Percentiles rank a stretch among this genome's conserved stretches.
Evolutionary conservation across 495 filamentous ascomycete species (phyloP).

Genomic region (Hyphodiscus hymeniophilus): DNA sequence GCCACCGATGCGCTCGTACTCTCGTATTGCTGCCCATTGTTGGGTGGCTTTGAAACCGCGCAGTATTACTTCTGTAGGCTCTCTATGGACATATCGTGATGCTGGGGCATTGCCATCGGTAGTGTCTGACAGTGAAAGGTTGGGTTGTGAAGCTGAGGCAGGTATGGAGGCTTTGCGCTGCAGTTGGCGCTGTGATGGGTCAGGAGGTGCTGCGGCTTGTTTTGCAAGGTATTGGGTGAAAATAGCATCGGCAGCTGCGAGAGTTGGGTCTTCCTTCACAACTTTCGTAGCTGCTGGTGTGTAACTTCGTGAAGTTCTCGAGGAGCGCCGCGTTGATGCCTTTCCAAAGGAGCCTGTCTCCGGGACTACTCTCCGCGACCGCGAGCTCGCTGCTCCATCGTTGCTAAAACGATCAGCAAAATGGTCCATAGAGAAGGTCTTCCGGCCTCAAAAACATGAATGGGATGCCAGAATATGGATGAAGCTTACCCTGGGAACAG

Average conservation of each 20-base stretch:
- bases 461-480: neutral
- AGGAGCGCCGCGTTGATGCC: conserved; percentile 40
- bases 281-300: conserved; percentile 42
- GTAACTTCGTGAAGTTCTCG: conserved; percentile 39
- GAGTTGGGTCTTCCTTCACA: conserved; percentile 44
- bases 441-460: too few relatives aligned
- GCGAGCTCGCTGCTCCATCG: conserved; percentile 24
- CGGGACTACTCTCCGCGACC: conserved; percentile 33
- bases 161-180: conserved; percentile 18
- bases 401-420: conserved; percentile 25
- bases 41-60: conserved; percentile 67
- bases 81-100: conserved; percentile 40
- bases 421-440: conserved; percentile 7
- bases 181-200: conserved; percentile 16
- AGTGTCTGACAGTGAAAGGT: neutral
- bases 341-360: conserved; percentile 50
- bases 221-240: conserved; percentile 19
- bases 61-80: conserved; percentile 74
- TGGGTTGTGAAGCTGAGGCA: conserved; percentile 16
- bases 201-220: conserved; percentile 9
- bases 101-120: conserved; percentile 23
- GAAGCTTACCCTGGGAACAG: conserved; percentile 42
- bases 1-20: conserved; percentile 73
- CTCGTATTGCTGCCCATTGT: conserved; percentile 79
- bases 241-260: conserved; percentile 43